Base-by-base conservation (phyloP, 1,139 yeast species). In the Sugiyamaella xylanicola region DNA sequence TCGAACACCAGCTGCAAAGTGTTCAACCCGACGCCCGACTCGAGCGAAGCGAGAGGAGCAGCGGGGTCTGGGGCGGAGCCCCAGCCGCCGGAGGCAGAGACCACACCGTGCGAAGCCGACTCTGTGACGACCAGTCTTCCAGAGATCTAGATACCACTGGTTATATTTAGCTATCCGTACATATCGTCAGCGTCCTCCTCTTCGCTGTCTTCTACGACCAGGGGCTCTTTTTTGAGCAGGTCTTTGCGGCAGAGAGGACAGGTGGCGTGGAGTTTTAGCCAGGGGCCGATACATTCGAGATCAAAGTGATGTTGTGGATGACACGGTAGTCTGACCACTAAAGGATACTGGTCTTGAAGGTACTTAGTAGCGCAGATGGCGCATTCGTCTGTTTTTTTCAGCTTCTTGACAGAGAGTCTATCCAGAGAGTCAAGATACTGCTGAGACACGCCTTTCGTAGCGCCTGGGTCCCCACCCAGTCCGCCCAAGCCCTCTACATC, bases 171-270 rank as follows among this genome's bases (percentile, higher is more conserved):
- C 56, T 68, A 87, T 2, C 91, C 95, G 66, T 86, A 88, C 72
- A 85, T 80, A 51, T 89, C 95, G 83, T 92, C 87, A 67, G 80
- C 87, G 35, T 82, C 86, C 48, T 85, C 93, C 42, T 84, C 85
- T 48, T 83, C 85, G 54, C 83, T 86, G 57, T 84, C 89, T 45
- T 81, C 79, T 1, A 65, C 69, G 0, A 69, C 68, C 1, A 81
- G 66, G 2, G 74, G 69, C 59, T 76, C 74, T 62, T 77, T 79
- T 61, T 83, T 75, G 48, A 80, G 70, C 22, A 92, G 82, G 65
- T 90, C 86, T 59, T 81, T 83, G 61, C 98, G 76, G 68, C 98
- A 92, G 67, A 92, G 72, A 0, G 98, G 98, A 68, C 98, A 92
- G 0, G 96, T 90, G 1, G 85, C 77, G 65, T 88, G 86, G 58